Evolutionary conservation across 169 alveolate genomes (phyloP).

Genomic region (Eimeria praecox): DNA sequence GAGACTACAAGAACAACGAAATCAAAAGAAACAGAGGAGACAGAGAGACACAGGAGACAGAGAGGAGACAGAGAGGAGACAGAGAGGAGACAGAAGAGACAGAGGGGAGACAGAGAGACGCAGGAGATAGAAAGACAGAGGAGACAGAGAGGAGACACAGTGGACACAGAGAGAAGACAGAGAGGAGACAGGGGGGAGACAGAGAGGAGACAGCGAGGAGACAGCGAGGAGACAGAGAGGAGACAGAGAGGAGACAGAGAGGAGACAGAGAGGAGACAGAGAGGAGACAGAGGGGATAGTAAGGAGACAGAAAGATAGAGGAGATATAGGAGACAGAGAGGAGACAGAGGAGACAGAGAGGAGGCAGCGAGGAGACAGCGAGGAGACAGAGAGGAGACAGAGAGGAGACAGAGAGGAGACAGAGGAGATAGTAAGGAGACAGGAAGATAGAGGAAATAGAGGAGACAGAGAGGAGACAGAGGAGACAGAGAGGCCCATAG

Average conservation of each 20-base stretch:
- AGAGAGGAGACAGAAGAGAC: background rate
- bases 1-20: too few relatives aligned
- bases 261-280: background rate
- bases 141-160: background rate
- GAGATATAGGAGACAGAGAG: background rate
- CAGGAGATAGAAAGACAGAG: background rate
- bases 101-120: background rate
- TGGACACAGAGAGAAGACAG: too few relatives aligned
- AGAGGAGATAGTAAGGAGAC: background rate
- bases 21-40: background rate
- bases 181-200: background rate
- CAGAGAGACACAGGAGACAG: slow-evolving; percentile 16
- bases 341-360: background rate
- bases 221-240: background rate
- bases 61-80: background rate
- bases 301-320: too few relatives aligned
- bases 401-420: background rate
- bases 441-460: background rate
- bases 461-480: background rate
- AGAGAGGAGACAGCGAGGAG: background rate
- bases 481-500: background rate
- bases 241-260: background rate
- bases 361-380: background rate
- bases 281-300: background rate
- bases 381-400: background rate